Base-by-base conservation (phyloP, 768 basidiomycete species). In the Amanita jacksonii region DNA sequence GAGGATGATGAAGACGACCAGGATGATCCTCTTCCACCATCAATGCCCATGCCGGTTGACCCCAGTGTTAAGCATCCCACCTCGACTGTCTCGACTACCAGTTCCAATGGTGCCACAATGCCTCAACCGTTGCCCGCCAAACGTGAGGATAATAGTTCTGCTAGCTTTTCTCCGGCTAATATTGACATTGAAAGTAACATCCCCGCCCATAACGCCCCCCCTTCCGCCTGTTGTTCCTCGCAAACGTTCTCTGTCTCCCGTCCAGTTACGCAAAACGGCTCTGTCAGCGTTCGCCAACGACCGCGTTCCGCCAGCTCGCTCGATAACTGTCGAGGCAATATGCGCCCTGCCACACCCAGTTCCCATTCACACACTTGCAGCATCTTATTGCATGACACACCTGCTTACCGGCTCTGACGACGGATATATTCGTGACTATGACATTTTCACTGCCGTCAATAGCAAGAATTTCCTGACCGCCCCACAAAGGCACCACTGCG, bases 341-440 rank as follows among this genome's bases (percentile, higher is more conserved):
- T 89, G 85, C 49, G 90, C 90, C 15, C 77, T 97, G 45, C 88
- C 93, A 1, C 86, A 93, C 51, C 90, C 90, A 3, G 79, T 77
- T 3, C 80, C 90, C 3, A 90, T 87, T 1, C 87, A 96, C 61
- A 73, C 85, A n/a, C 75, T 97, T 9, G 85, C 91, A 8, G 71
- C 85, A 3, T 91, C 90, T 0, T 62, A 76, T 20, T 94, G 92
- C 62, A 79, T 93, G 75, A 79, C 85, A 15, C 88, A 92, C 57
- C 68, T 96, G 16, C 61, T 94, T 24, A 93, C 93, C 10, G 92
- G 92, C 27, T 88, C 86, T 9, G 85, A 94, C 52, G 92, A 97
- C 58, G 93, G 92, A 7, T 92, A 89, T 52, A 84, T 97, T 34
- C 78, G 92, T 28, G 76, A 88, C 65, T 97, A 93, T 63, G 90